Evolutionary conservation across 2,329 filamentous ascomycete species (phyloP).

Genomic region (Plenodomus biglobosus): DNA sequence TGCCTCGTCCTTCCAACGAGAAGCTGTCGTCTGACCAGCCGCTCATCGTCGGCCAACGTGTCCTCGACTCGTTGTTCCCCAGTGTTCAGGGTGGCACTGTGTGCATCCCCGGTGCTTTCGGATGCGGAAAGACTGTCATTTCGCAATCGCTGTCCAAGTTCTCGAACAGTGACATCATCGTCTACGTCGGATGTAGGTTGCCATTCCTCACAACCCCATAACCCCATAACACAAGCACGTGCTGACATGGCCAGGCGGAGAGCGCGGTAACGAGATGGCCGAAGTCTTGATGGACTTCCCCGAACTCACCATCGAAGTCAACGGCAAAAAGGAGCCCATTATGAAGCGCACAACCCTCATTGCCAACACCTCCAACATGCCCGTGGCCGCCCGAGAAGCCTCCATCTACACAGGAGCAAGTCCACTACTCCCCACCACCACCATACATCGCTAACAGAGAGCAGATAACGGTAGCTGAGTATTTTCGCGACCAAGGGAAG

Average conservation of each 20-base stretch:
- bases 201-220: not conserved
- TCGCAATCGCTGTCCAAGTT: slow-evolving; percentile 98
- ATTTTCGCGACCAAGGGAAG: slow-evolving; percentile 96
- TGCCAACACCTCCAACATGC: slow-evolving; percentile 99
- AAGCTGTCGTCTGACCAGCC: slow-evolving; percentile 86
- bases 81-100: slow-evolving; percentile 96
- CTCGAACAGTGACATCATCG: slow-evolving; percentile 98
- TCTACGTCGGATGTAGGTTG: slow-evolving; percentile 75
- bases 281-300: slow-evolving; percentile 99
- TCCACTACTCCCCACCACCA: not conserved
- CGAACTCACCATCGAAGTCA: slow-evolving; percentile 91
- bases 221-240: too few relatives aligned
- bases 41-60: slow-evolving; percentile 95
- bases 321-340: slow-evolving; percentile 95
- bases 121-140: slow-evolving; percentile 99
- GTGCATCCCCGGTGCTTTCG: slow-evolving; percentile 96
- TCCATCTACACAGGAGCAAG: slow-evolving; percentile 85
- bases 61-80: slow-evolving; percentile 93
- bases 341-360: slow-evolving; percentile 99
- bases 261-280: slow-evolving; percentile 99
- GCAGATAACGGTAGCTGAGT: slow-evolving; percentile 90
- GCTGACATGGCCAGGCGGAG: slow-evolving; percentile 74
- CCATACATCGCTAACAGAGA: too few relatives aligned
- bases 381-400: slow-evolving; percentile 94
- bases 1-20: slow-evolving; percentile 87